Conservation (phyloP, 2,329 filamentous ascomycete species). For the Didymella arachidicola region DNA sequence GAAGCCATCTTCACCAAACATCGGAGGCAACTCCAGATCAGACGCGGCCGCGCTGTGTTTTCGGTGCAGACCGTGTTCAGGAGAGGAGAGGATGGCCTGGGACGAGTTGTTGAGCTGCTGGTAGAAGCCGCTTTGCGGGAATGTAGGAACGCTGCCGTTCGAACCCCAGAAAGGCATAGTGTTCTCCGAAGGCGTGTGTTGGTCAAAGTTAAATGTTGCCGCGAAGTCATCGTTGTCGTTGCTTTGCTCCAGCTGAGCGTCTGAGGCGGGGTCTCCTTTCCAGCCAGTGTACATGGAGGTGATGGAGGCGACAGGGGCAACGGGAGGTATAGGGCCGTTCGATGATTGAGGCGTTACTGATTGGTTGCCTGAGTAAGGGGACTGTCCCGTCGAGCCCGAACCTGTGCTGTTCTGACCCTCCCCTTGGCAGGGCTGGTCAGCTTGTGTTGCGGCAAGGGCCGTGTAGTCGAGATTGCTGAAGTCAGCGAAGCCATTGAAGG, state of each 20-base stretch:
- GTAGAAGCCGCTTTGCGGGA: constrained; percentile 43
- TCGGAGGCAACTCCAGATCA: constrained; percentile 42
- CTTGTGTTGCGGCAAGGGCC: constrained; percentile 33
- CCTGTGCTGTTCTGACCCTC: constrained; percentile 43
- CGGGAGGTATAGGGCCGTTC: constrained; percentile 43
- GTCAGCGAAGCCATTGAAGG: constrained; percentile 38
- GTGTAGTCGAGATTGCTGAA: constrained; percentile 40
- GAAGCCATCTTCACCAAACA: constrained; percentile 45
- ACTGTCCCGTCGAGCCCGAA: constrained; percentile 45
- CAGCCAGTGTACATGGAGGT: constrained; percentile 49
- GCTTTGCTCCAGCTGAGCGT: constrained; percentile 33
- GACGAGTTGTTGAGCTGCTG: constrained; percentile 49
- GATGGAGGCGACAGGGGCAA: constrained; percentile 47
- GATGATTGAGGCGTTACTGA: constrained; percentile 45
- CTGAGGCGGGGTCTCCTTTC: constrained; percentile 42
- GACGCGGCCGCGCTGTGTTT: constrained; percentile 42
- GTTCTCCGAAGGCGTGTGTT: constrained; percentile 44
- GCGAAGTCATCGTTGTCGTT: constrained; percentile 43
- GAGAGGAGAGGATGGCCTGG: constrained; percentile 47
- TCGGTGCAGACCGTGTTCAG: constrained; percentile 38
- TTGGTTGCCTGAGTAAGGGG: constrained; percentile 47
- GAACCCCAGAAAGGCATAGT: constrained; percentile 42
- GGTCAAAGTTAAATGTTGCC: constrained; percentile 39
- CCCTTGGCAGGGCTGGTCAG: constrained; percentile 31
- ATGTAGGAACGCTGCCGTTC: constrained; percentile 32